These are phyloP conservation scores for Paramecium pentaurelia DNA, from an alignment of 73 alveolate genomes.

Conservation along the genomic window DNA sequence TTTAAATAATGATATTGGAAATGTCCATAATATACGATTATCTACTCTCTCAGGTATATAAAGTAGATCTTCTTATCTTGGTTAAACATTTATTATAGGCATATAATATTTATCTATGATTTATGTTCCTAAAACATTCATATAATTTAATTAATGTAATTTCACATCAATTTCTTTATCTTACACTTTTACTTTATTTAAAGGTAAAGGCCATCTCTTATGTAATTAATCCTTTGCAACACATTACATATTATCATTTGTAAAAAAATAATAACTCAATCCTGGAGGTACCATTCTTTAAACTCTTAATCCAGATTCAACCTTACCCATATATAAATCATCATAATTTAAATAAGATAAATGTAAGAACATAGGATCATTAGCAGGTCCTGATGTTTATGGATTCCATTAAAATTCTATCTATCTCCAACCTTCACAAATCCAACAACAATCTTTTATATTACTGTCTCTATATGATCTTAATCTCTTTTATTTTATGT, in stretches of 20 bases:
- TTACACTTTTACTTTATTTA: not conserved
- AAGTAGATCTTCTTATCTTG: constrained; percentile 47
- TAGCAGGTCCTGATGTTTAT: constrained; percentile 35
- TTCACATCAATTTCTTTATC: constrained; percentile 33
- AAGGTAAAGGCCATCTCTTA: constrained; percentile 1
- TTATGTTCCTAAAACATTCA: not conserved
- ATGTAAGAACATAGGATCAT: constrained; percentile 54
- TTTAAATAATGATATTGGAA: constrained; percentile 62
- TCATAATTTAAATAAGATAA: constrained; percentile 19
- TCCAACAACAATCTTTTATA: constrained; percentile 54
- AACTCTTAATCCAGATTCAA: not conserved
- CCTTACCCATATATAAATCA: constrained; percentile 43
- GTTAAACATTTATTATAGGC: constrained; percentile 34
- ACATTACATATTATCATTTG: constrained; percentile 14
- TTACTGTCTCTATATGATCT: constrained; percentile 16
- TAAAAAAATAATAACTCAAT: constrained; percentile 17
- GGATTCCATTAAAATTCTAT: constrained; percentile 25
- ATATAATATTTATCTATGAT: not conserved
- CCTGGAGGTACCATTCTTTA: constrained; percentile 62
- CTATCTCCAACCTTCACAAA: constrained; percentile 60
- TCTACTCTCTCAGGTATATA: constrained; percentile 47
- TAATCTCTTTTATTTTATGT: not conserved
- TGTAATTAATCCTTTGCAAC: constrained; percentile 8
- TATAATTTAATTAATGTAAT: not conserved
- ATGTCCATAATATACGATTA: constrained; percentile 46